Conservation (phyloP, 352 stramenopile species). For the Pilasporangium apinafurcum region DNA sequence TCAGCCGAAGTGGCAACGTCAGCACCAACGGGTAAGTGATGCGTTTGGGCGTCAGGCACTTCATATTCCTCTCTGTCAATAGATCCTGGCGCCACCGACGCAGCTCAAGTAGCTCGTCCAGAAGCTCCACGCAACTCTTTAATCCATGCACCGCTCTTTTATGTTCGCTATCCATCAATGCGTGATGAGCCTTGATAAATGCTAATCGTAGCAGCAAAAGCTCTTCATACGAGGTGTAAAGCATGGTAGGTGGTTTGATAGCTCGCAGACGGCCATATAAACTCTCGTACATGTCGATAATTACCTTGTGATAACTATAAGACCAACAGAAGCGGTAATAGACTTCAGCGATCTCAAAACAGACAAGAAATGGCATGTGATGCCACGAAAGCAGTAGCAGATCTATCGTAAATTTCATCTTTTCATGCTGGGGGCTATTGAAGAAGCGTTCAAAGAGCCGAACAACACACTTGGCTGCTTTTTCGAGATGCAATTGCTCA, state of each 20-base stretch:
- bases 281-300: constrained; percentile 53
- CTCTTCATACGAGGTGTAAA: constrained; percentile 43
- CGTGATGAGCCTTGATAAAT: constrained; percentile 47
- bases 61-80: background rate
- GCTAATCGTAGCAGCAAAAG: constrained; percentile 39
- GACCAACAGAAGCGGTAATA: constrained; percentile 27
- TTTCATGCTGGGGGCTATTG: background rate
- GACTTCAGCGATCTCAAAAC: constrained; percentile 57
- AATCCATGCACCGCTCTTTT: constrained; percentile 1
- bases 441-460: constrained; percentile 31
- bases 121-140: constrained; percentile 2
- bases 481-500: constrained; percentile 31
- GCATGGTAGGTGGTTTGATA: constrained; percentile 11
- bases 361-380: constrained; percentile 48
- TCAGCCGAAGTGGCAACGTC: constrained; percentile 20
- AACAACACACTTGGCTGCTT: constrained; percentile 14
- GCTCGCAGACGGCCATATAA: constrained; percentile 39
- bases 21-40: constrained; percentile 23
- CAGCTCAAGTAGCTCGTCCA: constrained; percentile 26
- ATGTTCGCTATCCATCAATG: constrained; percentile 15
- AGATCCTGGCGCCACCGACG: constrained; percentile 5
- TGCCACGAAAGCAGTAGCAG: constrained; percentile 47
- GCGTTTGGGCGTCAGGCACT: constrained; percentile 10
- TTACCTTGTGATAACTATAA: constrained; percentile 1
- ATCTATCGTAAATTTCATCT: constrained; percentile 1